phyloP scores from a whole-genome alignment of 208 protist species.

The Crithidia thermophila region DNA sequence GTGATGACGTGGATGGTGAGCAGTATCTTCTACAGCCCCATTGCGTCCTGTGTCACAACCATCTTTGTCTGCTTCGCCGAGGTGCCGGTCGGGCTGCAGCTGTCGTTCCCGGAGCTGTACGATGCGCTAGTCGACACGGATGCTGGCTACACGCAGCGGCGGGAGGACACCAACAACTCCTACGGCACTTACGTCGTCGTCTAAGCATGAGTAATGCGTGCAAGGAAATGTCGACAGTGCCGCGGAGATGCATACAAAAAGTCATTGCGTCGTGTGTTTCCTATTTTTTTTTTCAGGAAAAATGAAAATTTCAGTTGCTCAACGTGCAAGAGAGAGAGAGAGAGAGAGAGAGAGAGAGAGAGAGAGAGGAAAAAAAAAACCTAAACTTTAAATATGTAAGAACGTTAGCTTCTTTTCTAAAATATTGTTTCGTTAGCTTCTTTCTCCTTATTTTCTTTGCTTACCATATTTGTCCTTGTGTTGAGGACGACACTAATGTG shows the following conservation, averaged over 20 bases:
- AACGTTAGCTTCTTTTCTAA: not conserved
- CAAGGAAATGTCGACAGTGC: no score
- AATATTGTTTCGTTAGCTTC: not conserved
- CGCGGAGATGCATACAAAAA: no score
- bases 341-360: not conserved
- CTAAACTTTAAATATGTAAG: not conserved
- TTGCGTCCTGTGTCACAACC: slow-evolving; percentile 66
- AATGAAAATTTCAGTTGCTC: no score
- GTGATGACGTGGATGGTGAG: slow-evolving; percentile 56
- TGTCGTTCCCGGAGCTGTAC: slow-evolving; percentile 71
- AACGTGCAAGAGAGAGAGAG: not conserved
- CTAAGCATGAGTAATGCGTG: no score
- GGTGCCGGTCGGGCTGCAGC: slow-evolving; percentile 57
- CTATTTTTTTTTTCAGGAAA: slow-evolving; percentile 6
- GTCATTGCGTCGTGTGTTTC: not conserved
- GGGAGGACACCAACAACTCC: not conserved
- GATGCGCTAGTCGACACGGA: slow-evolving; percentile 42
- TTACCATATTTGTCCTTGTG: no score
- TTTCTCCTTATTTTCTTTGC: no score
- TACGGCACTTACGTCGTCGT: slow-evolving; percentile 24
- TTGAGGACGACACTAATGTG: no score
- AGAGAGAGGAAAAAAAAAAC: not conserved
- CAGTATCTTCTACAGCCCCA: slow-evolving; percentile 47
- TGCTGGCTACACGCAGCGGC: slow-evolving; percentile 33
- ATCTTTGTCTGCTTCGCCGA: slow-evolving; percentile 91